phyloP scores from a whole-genome alignment of 2,329 filamentous ascomycete genomes.

The Verticillium tricorpus region DNA sequence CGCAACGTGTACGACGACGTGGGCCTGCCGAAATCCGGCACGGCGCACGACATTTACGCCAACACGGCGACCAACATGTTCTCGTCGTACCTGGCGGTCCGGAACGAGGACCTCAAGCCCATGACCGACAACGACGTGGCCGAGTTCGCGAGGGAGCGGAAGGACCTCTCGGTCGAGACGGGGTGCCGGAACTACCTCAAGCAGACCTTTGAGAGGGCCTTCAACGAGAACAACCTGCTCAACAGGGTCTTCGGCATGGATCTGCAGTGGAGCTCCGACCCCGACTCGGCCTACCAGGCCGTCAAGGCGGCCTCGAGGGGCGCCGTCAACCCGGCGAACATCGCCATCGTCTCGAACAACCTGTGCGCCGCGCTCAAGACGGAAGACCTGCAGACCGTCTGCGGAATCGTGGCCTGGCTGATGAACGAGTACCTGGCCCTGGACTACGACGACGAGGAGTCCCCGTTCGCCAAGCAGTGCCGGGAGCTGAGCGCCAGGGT shows the following conservation, averaged over 20 bases:
- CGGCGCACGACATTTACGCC: constrained; percentile 47
- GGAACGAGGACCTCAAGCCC: constrained; percentile 49
- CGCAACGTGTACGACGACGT: constrained; percentile 47
- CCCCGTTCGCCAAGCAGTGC: constrained; percentile 47
- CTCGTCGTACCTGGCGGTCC: constrained; percentile 45
- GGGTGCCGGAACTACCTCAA: constrained; percentile 55
- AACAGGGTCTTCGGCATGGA: constrained; percentile 52
- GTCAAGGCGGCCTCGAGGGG: constrained; percentile 45
- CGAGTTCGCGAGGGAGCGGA: constrained; percentile 48
- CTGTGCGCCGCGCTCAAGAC: constrained; percentile 45
- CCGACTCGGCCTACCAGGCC: constrained; percentile 45
- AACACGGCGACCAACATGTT: constrained; percentile 52
- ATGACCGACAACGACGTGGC: constrained; percentile 51
- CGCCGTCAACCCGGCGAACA: constrained; percentile 49
- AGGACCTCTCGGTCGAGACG: constrained; percentile 45
- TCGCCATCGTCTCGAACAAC: constrained; percentile 45
- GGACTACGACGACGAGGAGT: constrained; percentile 53
- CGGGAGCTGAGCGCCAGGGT: constrained; percentile 52
- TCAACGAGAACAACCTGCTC: constrained; percentile 50
- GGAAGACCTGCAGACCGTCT: constrained; percentile 44
- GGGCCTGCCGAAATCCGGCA: constrained; percentile 38
- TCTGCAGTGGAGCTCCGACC: constrained; percentile 44
- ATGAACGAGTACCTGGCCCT: constrained; percentile 52
- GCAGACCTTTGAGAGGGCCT: constrained; percentile 54
- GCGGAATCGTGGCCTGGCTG: constrained; percentile 53